Evolutionary conservation across 2,329 filamentous ascomycete genomes (phyloP), one percentile per base, ranked within the genome.

Genomic region (Trichoderma breve): DNA sequence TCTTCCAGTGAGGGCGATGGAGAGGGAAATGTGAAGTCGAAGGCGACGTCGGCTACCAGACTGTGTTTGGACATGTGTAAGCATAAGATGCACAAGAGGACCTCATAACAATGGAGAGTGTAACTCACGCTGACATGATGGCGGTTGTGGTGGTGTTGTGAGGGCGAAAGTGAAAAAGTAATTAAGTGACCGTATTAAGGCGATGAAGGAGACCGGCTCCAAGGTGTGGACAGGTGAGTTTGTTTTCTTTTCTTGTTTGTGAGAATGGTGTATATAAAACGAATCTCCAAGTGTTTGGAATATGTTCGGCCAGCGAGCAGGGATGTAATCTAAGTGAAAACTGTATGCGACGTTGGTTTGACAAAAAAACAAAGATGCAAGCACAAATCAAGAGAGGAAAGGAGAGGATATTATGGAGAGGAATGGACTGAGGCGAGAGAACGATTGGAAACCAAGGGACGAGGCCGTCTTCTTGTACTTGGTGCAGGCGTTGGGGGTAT

Each of bases 11-110:
- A 71, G 8, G 74, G 75, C 8, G 75, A 73, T 11, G 75, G 77
- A 21, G 78, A 78, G 47, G 86, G 85, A 77, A 88, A 90, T 74
- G 82, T 84, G 81, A 90, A 90, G 81, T 89, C 86, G 79, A 90
- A 90, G 72, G 88, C 83, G 82, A 90, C 86, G 83, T 87, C 85
- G 82, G 84, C 87, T 88, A 82, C 86, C 86, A 89, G 87, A 87
- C 87, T 89, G 77, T 73, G 66, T n/a, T 15, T 30, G 15, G 4
- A 53, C 6, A 53, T 64, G 75, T 80, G 75, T 80, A 74, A 78
- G 76, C 73, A 66, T 71, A 72, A 71, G 62, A 9, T 30, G 9
- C 47, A 57, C 55, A 26, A 61, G 34, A 51, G 39, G 8, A n/a
- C 28, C 15, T 43, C 30, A 72, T 30, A 26, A 9, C 21, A 3